phyloP scores from a whole-genome alignment of 75 land plant species.

The Cryptomeria japonica region DNA sequence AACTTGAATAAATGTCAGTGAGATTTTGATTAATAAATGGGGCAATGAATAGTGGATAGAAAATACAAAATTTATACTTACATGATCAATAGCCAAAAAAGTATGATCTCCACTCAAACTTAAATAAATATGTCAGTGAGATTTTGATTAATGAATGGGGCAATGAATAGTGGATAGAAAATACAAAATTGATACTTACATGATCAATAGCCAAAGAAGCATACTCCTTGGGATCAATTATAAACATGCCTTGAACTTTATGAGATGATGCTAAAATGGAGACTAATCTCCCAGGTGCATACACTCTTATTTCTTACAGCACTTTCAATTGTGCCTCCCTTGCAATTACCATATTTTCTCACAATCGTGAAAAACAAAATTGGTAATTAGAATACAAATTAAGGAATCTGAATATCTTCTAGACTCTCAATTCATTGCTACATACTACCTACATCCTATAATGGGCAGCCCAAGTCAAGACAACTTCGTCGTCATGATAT shows the following conservation, averaged over 20 bases:
- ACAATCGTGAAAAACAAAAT: background rate
- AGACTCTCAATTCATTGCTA: background rate
- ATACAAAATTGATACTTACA: constrained; percentile 8
- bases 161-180: background rate
- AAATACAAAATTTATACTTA: constrained; percentile 3
- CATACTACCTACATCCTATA: background rate
- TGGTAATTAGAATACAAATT: background rate
- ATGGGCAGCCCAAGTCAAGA: background rate
- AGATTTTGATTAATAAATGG: background rate
- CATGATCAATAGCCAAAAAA: background rate
- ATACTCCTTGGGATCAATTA: background rate
- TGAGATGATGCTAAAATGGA: background rate
- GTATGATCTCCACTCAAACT: background rate
- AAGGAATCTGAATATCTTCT: background rate
- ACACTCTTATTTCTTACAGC: background rate
- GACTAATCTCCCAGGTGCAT: background rate
- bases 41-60: background rate
- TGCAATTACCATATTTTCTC: background rate
- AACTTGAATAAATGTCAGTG: background rate
- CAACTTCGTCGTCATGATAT: too few relatives aligned
- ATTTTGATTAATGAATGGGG: background rate
- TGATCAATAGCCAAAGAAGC: background rate
- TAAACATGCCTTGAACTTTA: background rate
- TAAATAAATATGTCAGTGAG: background rate
- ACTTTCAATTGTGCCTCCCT: background rate